A percentile compares a stretch with the other conserved stretches of the same genome.
Evolutionary conservation across 148 eudicot genomes (phyloP).

Genomic region (Agrostemma githago): DNA sequence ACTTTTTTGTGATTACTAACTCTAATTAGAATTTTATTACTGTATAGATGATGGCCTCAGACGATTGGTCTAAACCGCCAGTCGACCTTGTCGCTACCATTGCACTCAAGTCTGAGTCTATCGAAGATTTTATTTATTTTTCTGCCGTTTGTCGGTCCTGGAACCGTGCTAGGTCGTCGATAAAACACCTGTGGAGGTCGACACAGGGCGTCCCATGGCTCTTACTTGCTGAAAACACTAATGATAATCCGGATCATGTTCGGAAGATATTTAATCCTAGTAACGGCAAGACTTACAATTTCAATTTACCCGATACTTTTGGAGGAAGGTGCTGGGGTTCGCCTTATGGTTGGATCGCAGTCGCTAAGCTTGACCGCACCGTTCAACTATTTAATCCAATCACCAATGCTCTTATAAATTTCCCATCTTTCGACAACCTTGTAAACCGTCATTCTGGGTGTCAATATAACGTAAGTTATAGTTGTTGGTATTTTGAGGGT

Average conservation of each 20-base stretch:
- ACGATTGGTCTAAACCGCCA: not conserved
- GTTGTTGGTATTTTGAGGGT: too few relatives aligned
- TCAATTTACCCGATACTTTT: not conserved
- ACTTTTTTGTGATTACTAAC: too few relatives aligned
- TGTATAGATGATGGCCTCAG: too few relatives aligned
- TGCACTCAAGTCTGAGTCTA: not conserved
- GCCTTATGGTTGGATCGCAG: not conserved
- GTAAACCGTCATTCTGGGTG: too few relatives aligned
- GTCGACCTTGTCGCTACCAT: not conserved
- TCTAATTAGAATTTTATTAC: too few relatives aligned
- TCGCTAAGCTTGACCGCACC: not conserved
- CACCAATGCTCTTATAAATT: not conserved
- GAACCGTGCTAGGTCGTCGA: not conserved
- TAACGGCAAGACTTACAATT: not conserved
- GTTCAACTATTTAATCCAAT: not conserved
- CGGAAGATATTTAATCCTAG: not conserved
- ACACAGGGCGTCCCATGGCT: not conserved
- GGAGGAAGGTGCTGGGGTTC: not conserved
- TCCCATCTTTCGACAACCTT: not conserved
- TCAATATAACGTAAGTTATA: too few relatives aligned
- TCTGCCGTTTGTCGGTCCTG: not conserved
- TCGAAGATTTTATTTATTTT: not conserved
- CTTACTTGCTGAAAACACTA: not conserved
- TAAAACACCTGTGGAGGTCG: not conserved
- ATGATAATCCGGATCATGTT: not conserved